Evolutionary conservation across 2,329 filamentous ascomycete species (phyloP), one percentile per base, ranked within the genome.

Genomic region (Cryphonectria naterciae): DNA sequence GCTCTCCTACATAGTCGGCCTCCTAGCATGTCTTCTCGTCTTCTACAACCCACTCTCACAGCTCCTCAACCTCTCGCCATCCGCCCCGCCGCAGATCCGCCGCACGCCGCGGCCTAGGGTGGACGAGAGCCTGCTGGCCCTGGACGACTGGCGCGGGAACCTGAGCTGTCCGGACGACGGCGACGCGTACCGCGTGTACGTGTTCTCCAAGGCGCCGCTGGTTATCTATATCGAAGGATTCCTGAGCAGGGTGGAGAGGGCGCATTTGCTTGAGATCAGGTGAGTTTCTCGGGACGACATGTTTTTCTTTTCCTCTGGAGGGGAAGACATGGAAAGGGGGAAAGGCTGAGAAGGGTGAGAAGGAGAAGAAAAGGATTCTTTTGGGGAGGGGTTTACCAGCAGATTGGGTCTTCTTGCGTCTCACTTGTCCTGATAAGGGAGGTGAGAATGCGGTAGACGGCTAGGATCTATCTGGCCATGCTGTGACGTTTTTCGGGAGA

Each of bases 191-290:
- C 78, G 79, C 1, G 81, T 85, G 58, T 84, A 85, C 69, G 80
- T 88, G 35, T 76, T 85, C 69, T 86, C 81, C 61, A 81, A 83
- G 68, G 83, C 83, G 69, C 86, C 87, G 28, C 76, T 88, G 52
- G 84, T 88, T 2, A 75, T 88, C 4, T 88, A 88, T 72, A 78
- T 88, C 17, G 85, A 87, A 77, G 80, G 83, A 25, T 88, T 88
- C 74, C 73, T 88, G 68, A 81, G 79, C 19, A 72, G 74, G 11
- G 78, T 77, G 4, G 86, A 88, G 76, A 81, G 83, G 65, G 72
- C 74, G 43, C 83, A 87, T 74, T 76, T 88, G 28, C 77, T 87
- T 2, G 82, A 85, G 22, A 83, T 87, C 58, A 87, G 85, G 86
- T 87, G 66, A n/a, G 77, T 74, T 13, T 46, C 6, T 22, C 43